phyloP scores from a whole-genome alignment of 2,329 filamentous ascomycete species.

The Elsinoe necatrix region DNA sequence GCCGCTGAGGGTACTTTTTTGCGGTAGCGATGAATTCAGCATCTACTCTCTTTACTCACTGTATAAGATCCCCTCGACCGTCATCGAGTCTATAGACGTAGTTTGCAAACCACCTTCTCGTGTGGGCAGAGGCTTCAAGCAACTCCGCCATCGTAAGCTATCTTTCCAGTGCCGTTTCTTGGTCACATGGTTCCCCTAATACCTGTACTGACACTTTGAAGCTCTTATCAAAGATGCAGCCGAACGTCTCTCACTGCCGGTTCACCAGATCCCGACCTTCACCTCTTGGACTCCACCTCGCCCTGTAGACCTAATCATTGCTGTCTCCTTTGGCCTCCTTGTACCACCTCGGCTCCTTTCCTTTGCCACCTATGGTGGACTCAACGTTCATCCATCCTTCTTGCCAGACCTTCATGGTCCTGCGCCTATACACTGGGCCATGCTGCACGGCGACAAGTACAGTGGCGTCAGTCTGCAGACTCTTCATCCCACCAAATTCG shows the following conservation, averaged over 20 bases:
- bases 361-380: constrained; percentile 66
- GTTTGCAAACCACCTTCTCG: constrained; percentile 71
- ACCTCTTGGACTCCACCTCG: constrained; percentile 65
- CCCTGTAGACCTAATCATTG: constrained; percentile 68
- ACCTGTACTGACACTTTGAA: constrained; percentile 30
- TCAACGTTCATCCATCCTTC: constrained; percentile 90
- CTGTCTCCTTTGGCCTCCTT: constrained; percentile 89
- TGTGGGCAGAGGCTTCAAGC: constrained; percentile 66
- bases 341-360: constrained; percentile 70
- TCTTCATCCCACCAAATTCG: constrained; percentile 65
- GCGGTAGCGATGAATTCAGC: constrained; percentile 88
- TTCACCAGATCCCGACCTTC: constrained; percentile 76
- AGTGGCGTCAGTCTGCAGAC: constrained; percentile 85
- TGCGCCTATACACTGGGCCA: constrained; percentile 77
- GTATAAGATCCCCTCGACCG: constrained; percentile 41
- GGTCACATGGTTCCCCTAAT: not conserved
- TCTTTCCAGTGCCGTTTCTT: not conserved
- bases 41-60: constrained; percentile 66
- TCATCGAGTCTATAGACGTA: constrained; percentile 74
- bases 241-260: constrained; percentile 49
- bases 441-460: constrained; percentile 51
- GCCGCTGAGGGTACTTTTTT: constrained; percentile 80
- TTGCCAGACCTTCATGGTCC: constrained; percentile 80
- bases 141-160: constrained; percentile 53
- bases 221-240: constrained; percentile 67